Percentiles rank a stretch among this genome's conserved stretches.
phyloP scores from a whole-genome alignment of 2,329 filamentous ascomycete species.

The Niveomyces coronatus region DNA sequence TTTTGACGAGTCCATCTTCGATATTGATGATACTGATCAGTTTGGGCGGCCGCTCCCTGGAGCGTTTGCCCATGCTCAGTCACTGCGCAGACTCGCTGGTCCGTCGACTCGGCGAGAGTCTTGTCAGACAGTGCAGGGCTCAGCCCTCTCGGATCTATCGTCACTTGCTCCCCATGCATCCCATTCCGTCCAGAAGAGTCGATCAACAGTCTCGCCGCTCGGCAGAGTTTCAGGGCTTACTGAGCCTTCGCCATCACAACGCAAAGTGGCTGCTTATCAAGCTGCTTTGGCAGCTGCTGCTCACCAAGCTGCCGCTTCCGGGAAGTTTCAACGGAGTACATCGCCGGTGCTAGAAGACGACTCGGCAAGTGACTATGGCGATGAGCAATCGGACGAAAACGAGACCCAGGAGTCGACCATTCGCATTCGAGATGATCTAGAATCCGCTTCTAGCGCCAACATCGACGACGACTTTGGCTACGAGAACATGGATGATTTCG shows the following conservation, averaged over 20 bases:
- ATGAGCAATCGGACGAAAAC: slow-evolving; percentile 8
- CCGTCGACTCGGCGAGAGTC: slow-evolving; percentile 32
- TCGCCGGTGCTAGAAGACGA: slow-evolving; percentile 28
- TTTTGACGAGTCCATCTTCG: slow-evolving; percentile 67
- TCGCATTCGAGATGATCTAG: slow-evolving; percentile 43
- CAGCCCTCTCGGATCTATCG: slow-evolving; percentile 31
- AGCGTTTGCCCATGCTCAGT: slow-evolving; percentile 44
- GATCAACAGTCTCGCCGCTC: slow-evolving; percentile 3
- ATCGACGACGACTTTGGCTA: slow-evolving; percentile 44
- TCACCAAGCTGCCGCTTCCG: slow-evolving; percentile 62
- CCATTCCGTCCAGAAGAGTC: slow-evolving; percentile 28
- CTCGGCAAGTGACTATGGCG: slow-evolving; percentile 4
- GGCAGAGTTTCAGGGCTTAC: slow-evolving; percentile 1
- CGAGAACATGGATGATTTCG: slow-evolving; percentile 56
- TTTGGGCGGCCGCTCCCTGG: slow-evolving; percentile 51
- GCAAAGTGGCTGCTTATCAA: slow-evolving; percentile 57
- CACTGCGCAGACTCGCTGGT: slow-evolving; percentile 27
- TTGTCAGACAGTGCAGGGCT: slow-evolving; percentile 34
- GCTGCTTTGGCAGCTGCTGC: slow-evolving; percentile 75
- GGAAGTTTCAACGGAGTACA: slow-evolving; percentile 58
- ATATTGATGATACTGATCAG: slow-evolving; percentile 53
- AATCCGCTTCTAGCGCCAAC: slow-evolving; percentile 34
- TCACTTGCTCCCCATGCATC: slow-evolving; percentile 44
- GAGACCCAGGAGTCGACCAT: slow-evolving; percentile 25
- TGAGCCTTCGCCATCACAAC: slow-evolving; percentile 6